Percentiles rank a stretch among this genome's conserved stretches.
These are phyloP conservation scores for Copromyces sp. DNA, from an alignment of 495 filamentous ascomycete genomes.

Conservation along the genomic window DNA sequence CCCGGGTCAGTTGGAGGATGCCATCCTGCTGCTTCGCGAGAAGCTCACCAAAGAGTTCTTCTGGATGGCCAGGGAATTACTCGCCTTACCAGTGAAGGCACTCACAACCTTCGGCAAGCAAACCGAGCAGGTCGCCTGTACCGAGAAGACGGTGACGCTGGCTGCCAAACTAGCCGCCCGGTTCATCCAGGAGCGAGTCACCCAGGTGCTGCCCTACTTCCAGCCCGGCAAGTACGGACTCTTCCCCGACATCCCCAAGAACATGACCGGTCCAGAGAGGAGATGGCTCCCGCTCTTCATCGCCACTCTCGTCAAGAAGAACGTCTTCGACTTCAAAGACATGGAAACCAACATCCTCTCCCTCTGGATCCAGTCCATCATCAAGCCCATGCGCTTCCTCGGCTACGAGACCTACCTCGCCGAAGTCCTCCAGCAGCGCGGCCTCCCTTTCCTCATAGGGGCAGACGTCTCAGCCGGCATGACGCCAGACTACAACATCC, in stretches of 20 bases:
- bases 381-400: slow-evolving; percentile 26
- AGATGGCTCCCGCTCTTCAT: slow-evolving; percentile 33
- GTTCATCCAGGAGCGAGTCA: slow-evolving; percentile 31
- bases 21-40: slow-evolving; percentile 32
- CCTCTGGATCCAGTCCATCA: slow-evolving; percentile 29
- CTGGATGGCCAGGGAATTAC: slow-evolving; percentile 27
- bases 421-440: slow-evolving; percentile 22
- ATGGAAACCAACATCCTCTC: slow-evolving; percentile 24
- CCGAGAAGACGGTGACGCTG: slow-evolving; percentile 29
- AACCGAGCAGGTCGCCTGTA: slow-evolving; percentile 22
- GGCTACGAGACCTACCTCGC: slow-evolving; percentile 35
- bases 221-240: slow-evolving; percentile 26
- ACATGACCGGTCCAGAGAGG: slow-evolving; percentile 17
- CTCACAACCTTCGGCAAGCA: slow-evolving; percentile 5
- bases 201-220: slow-evolving; percentile 31
- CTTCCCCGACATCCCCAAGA: slow-evolving; percentile 25
- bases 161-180: slow-evolving; percentile 29
- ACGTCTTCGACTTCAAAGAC: slow-evolving; percentile 31
- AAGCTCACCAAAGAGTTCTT: slow-evolving; percentile 30
- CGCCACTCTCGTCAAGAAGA: slow-evolving; percentile 27
- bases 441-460: slow-evolving; percentile 23
- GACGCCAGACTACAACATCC: slow-evolving; percentile 31
- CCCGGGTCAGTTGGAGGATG: slow-evolving; percentile 31
- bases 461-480: slow-evolving; percentile 18
- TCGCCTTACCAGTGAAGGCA: slow-evolving; percentile 12